Base-by-base conservation (phyloP, 768 basidiomycete genomes). In the Rhodotorula sphaerocarpa region DNA sequence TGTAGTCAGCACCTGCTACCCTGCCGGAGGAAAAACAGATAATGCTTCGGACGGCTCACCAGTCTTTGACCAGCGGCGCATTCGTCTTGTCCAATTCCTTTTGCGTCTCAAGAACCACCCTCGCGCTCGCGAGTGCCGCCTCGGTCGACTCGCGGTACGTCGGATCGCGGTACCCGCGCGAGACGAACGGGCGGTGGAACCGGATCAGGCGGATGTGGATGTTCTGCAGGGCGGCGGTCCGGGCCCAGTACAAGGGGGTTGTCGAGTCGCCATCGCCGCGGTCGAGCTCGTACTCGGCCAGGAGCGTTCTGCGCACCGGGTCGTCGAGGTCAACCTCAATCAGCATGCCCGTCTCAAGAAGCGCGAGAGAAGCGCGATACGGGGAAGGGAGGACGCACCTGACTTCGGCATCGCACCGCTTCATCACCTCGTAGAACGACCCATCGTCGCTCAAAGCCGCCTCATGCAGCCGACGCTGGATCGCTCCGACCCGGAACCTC, bases 41-140 rank as follows among this genome's bases (percentile, higher is more conserved):
- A 7, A 41, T 39, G 9, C 36, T 9, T 39, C 10, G 10, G 15
- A 7, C 9, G 21, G 27, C 54, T 33, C 46, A 62, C 60, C 57
- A 60, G 36, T 65, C 58, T 43, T 65, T 65, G 59, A 65, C 54
- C 25, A 65, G 43, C 25, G 64, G 64, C 2, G 48, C 50, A 28
- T 46, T 36, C 5, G 64, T 65, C 44, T 55, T 31, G 48, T 65
- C 64, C 14, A 65, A 55, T 28, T 60, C 58, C 44, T 60, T 57
- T 54, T 65, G 58, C 15, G 44, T 53, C 28, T 57, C 55, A 25
- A 65, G 64, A 2, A 65, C 64, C 12, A 50, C 41, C 20, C 64
- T 28, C 1, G 64, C 64, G 20, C 54, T 42, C 0, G 33, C 55
- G n/a, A 65, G 36, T 3, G 64, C 64, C 0, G 55, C 30, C n/a